Percentiles rank a stretch among this genome's conserved stretches.
Conservation (phyloP, 768 basidiomycete species). For the Calocybe cyanea region DNA sequence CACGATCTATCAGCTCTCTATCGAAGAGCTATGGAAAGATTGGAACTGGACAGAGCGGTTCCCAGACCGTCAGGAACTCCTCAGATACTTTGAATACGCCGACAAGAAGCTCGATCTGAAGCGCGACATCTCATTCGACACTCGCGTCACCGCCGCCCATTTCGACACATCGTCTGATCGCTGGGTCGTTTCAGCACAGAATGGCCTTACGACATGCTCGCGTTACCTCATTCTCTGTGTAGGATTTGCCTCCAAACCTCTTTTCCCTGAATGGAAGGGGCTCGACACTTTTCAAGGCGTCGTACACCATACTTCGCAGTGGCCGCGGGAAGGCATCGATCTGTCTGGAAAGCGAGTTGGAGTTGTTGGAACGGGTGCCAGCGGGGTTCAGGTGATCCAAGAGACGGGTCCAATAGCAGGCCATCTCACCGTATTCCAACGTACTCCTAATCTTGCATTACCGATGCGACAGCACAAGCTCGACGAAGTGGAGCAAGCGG, state of each 20-base stretch:
- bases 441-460: conserved; percentile 22
- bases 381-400: conserved; percentile 24
- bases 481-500: conserved; percentile 9
- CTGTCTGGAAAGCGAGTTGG: conserved; percentile 21
- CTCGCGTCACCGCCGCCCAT: conserved; percentile 18
- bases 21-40: conserved; percentile 23
- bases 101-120: conserved; percentile 22
- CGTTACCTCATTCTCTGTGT: conserved; percentile 21
- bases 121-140: conserved; percentile 20
- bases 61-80: conserved; percentile 16
- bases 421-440: conserved; percentile 25
- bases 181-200: conserved; percentile 20
- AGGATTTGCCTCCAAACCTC: conserved; percentile 21
- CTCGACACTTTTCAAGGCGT: conserved; percentile 21
- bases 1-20: conserved; percentile 20
- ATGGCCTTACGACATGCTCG: conserved; percentile 13
- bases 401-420: conserved; percentile 17
- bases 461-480: conserved; percentile 19
- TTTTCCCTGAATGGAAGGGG: conserved; percentile 18
- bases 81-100: conserved; percentile 19
- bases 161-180: conserved; percentile 17
- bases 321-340: conserved; percentile 21
- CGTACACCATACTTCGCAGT: conserved; percentile 20
- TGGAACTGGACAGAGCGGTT: conserved; percentile 19
- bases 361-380: conserved; percentile 24